Conservation (phyloP, 192 early-diverging fungal species). For the Backusella parvicylindrica region DNA sequence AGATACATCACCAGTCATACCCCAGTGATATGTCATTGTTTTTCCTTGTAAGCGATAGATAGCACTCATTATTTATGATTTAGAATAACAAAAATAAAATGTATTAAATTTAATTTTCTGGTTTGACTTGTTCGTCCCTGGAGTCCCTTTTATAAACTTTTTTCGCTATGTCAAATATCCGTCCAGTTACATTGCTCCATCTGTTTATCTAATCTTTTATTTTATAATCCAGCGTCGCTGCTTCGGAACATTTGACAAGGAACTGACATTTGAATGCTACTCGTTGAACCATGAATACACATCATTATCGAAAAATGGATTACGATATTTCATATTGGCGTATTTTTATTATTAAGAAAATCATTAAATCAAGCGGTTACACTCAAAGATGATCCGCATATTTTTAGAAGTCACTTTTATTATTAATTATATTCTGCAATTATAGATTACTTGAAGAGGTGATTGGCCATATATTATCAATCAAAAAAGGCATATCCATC, state of each 20-base stretch:
- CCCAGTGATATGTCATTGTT: slow-evolving; percentile 96
- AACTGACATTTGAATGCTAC: background rate
- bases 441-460: background rate
- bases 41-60: slow-evolving; percentile 64
- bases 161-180: background rate
- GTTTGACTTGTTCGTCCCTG: background rate
- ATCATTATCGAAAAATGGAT: background rate
- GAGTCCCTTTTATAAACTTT: background rate
- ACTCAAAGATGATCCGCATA: background rate
- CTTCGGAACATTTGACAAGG: background rate
- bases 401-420: background rate
- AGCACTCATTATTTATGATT: background rate
- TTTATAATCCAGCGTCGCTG: background rate
- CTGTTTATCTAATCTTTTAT: background rate
- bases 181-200: background rate
- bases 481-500: background rate
- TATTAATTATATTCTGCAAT: background rate
- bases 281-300: background rate
- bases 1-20: slow-evolving; percentile 74
- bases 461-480: background rate
- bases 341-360: background rate
- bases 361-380: too few species aligned
- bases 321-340: too few species aligned
- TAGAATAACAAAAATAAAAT: background rate
- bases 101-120: background rate